Base-by-base conservation (phyloP, 2,329 filamentous ascomycete genomes). In the Hysterium pulicare region DNA sequence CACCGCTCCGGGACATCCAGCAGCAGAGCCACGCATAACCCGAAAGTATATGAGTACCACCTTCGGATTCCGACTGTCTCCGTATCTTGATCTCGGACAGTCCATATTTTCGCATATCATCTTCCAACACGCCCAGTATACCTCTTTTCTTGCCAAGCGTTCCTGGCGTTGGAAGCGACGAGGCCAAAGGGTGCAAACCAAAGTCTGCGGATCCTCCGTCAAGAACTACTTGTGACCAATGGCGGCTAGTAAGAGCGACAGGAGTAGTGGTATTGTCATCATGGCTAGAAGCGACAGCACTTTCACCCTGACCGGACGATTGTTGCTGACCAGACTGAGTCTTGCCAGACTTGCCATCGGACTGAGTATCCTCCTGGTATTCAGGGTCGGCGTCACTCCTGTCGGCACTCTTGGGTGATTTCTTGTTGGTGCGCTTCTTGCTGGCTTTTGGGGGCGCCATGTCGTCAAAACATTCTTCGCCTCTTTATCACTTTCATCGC, bases 181-280 rank as follows among this genome's bases (percentile, higher is more conserved):
- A 61, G 89, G 91, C 83, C 93, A 98, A 17, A 96, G 80, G 43
- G 90, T 90, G 74, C 93, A 98, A 47, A 95, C 88, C 51, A 97
- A 98, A 0, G 90, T 96, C 83, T 98, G 98, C 61, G 89, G 93
- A 61, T 98, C 93, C 62, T 97, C 93, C 4, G 93, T 97, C 57
- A 97, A 72, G 1, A 91, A 97, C 74, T 98, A 93, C 83, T 98
- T 98, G 70, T 93, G 90, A 47, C 93, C 93, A 46, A 52, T 93
- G 90, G 71, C 88, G 95, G 55, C 86, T 81, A 8, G 86, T 85
- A 45, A 66, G 53, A 36, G 58, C 53, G 15, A 58, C 48, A 26
- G 62, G 56, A 16, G 60, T 53, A 26, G 55, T 49, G 35, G 55
- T 49, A 45, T 55, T 50, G 39, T 68, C 69, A 13, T 73, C 69